Conservation (phyloP, 129 eudicot species). For the Lonicera japonica region DNA sequence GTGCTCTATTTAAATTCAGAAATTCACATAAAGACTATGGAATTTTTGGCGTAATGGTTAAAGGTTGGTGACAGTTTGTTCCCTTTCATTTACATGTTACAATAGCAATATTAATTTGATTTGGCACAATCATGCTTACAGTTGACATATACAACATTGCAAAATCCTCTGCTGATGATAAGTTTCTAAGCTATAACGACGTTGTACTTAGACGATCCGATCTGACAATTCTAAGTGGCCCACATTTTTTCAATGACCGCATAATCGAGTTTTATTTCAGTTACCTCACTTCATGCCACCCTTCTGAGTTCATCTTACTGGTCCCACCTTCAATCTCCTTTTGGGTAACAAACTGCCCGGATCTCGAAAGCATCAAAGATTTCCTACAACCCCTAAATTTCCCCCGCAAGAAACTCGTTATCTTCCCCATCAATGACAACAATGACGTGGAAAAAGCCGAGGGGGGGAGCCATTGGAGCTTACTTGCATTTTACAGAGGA, state of each 20-base stretch:
- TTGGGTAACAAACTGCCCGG: slow-evolving; percentile 73
- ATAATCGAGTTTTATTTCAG: slow-evolving; percentile 82
- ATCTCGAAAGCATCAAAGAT: slow-evolving; percentile 41
- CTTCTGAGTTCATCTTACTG: slow-evolving; percentile 53
- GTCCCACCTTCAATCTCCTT: slow-evolving; percentile 80
- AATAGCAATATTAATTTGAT: background rate
- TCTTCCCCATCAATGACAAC: slow-evolving; percentile 76
- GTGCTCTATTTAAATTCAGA: no score
- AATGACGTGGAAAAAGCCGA: slow-evolving; percentile 41
- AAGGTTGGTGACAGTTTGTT: no score
- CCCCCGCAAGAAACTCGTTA: slow-evolving; percentile 33
- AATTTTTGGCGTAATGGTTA: no score
- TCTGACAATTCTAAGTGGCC: slow-evolving; percentile 55
- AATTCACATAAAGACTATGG: no score
- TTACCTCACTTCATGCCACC: slow-evolving; percentile 44
- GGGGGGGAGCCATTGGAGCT: slow-evolving; percentile 89
- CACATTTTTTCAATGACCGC: slow-evolving; percentile 67
- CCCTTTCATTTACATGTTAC: no score
- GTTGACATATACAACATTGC: slow-evolving; percentile 28
- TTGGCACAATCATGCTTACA: slow-evolving; percentile 17
- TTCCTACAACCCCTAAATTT: slow-evolving; percentile 60
- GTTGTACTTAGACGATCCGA: slow-evolving; percentile 69
- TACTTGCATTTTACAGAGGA: slow-evolving; percentile 53
- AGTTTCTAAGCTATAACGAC: slow-evolving; percentile 67
- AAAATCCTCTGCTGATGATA: slow-evolving; percentile 40